Evolutionary conservation across 441 rosid genomes (phyloP).

Genomic region (Brassica balearica): DNA sequence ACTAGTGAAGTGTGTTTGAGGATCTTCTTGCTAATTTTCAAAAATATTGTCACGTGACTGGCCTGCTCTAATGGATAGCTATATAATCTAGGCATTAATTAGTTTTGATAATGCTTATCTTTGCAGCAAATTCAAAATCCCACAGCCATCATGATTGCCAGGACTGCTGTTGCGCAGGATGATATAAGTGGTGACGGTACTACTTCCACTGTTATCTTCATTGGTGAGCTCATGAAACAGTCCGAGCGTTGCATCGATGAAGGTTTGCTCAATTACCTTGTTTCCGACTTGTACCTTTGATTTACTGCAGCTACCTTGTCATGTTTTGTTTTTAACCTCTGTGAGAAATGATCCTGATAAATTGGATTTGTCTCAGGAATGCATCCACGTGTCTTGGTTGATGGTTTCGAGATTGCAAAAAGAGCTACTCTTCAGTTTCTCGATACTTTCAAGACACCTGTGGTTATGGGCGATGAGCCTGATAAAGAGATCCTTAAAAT

Average conservation of each 20-base stretch:
- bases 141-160: constrained; percentile 96
- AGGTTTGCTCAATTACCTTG: constrained; percentile 52
- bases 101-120: constrained; percentile 13
- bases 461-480: constrained; percentile 91
- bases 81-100: neutral
- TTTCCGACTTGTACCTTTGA: neutral
- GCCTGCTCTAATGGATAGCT: neutral
- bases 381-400: constrained; percentile 98
- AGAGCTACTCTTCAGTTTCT: constrained; percentile 91
- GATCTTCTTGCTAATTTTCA: constrained; percentile 6
- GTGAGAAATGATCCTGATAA: constrained; percentile 14
- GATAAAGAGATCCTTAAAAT: constrained; percentile 91
- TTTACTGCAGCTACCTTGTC: neutral
- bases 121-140: constrained; percentile 98
- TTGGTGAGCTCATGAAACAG: constrained; percentile 98
- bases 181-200: constrained; percentile 97
- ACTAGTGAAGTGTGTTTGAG: neutral
- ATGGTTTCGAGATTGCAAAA: constrained; percentile 95
- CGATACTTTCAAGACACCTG: constrained; percentile 92
- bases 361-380: constrained; percentile 57
- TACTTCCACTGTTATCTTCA: constrained; percentile 92
- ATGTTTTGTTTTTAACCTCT: neutral
- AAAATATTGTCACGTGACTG: neutral
- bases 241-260: constrained; percentile 93
- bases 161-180: constrained; percentile 98